Conservation (phyloP, 306 rosid species). For the Hippophae gyantsensis region DNA sequence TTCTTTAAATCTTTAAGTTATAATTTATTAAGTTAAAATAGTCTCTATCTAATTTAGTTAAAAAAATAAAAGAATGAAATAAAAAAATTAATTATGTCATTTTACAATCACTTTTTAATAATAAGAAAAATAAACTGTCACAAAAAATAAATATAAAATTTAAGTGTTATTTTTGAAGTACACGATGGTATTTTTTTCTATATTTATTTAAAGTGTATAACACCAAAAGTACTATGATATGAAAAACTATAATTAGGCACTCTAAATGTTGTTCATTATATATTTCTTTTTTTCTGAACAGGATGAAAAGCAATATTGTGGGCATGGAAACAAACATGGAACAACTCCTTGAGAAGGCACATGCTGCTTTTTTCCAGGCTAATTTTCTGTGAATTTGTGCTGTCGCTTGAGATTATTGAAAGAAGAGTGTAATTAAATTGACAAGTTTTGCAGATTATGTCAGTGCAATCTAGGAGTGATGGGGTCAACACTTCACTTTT, state of each 20-base stretch:
- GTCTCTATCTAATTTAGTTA: no score
- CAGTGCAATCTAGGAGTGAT: slow-evolving; percentile 90
- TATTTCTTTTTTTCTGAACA: slow-evolving; percentile 18
- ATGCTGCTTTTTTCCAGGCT: neutral
- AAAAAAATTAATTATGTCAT: no score
- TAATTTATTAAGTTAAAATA: no score
- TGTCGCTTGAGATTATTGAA: neutral
- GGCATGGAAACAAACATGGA: slow-evolving; percentile 96
- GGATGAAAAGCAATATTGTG: slow-evolving; percentile 89
- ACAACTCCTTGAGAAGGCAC: slow-evolving; percentile 79
- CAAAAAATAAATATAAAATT: no score
- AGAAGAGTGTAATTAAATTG: neutral
- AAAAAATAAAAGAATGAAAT: no score
- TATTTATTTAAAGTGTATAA: no score
- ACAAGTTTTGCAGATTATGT: slow-evolving; percentile 52
- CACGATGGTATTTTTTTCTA: no score
- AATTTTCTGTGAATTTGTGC: neutral
- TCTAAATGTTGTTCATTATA: neutral
- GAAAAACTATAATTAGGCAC: neutral
- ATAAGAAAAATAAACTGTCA: no score
- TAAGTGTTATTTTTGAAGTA: no score
- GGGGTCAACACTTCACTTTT: slow-evolving; percentile 69
- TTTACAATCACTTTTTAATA: no score
- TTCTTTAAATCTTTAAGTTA: no score
- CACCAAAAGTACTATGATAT: no score